Percentiles rank a stretch among this genome's conserved stretches.
These are phyloP conservation scores for Agroathelia rolfsii DNA, from an alignment of 1,284 basidiomycete genomes.

Conservation along the genomic window DNA sequence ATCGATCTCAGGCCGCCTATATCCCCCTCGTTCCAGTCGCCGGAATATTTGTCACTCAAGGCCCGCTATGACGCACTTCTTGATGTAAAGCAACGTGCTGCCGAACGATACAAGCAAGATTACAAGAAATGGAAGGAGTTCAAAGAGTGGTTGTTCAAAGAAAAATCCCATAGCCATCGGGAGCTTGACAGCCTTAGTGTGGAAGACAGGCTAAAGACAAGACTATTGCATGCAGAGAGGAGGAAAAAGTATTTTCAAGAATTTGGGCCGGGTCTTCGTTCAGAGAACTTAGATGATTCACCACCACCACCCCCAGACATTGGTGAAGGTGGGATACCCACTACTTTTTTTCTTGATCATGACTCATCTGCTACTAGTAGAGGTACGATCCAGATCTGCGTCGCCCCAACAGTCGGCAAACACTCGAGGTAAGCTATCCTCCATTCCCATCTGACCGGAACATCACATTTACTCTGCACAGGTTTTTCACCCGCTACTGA, in stretches of 20 bases:
- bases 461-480: too few relatives aligned
- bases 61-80: constrained; percentile 30
- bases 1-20: constrained; percentile 25
- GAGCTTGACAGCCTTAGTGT: constrained; percentile 12
- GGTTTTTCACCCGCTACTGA: too few relatives aligned
- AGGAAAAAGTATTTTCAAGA: constrained; percentile 21
- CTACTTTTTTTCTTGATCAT: too few relatives aligned
- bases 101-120: constrained; percentile 36
- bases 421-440: constrained; percentile 15
- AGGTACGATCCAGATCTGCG: neutral
- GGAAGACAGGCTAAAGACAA: constrained; percentile 8
- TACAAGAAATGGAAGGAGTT: constrained; percentile 39
- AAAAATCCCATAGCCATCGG: constrained; percentile 21
- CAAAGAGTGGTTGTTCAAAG: constrained; percentile 31
- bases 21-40: too few relatives aligned
- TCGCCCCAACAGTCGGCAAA: constrained; percentile 1
- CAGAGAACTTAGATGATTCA: constrained; percentile 21
- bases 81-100: constrained; percentile 27
- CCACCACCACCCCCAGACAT: constrained; percentile 8
- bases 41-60: constrained; percentile 8
- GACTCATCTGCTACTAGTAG: neutral
- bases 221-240: neutral
- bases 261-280: constrained; percentile 8
- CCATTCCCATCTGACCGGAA: constrained; percentile 14
- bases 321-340: too few relatives aligned